Base-by-base conservation (phyloP, 192 early-diverging fungal species). In the Kappamyces sp. region DNA sequence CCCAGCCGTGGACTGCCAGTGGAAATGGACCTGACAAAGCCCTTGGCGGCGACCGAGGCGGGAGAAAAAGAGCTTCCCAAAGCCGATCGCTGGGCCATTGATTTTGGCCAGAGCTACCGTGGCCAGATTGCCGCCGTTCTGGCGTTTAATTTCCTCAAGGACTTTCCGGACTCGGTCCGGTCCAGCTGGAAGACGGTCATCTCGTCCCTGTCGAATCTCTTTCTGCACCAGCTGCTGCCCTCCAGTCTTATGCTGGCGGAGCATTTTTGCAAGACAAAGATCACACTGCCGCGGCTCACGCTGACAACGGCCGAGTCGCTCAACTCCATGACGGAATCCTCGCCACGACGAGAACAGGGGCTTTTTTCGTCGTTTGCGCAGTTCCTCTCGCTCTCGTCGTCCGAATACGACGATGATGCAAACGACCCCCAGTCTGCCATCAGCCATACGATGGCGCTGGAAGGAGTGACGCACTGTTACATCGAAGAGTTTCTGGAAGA, bases 51-150 rank as follows among this genome's bases (percentile, higher is more conserved):
- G 15, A 49, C 11, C 6, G 22, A 47, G 15, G 9, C 35, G 8
- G 15, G 3, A 22, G 35, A 8, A 55, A 63, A 45, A 2, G 15
- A 39, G 40, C 30, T 43, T 40, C 33, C 48, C n/a, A 66, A 42
- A 12, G 64, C 73, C 9, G 77, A 83, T 68, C 68, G 62, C 2
- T 80, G 77, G 42, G 77, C 86, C 0, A 80, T 94, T 15, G 88
- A 92, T 39, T 88, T 99, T 79, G 94, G 94, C 52, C 74, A 83
- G 38, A 90, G 88, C 60, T 89, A 88, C 60, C 84, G 86, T 42
- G 88, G 86, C n/a, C 93, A 97, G 71, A 72, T 94, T 48, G 91
- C 91, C 3, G 78, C 90, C 42, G 87, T 94, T 4, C 75, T 94
- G n/a, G 75, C 91, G 57, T 90, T 96, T 70, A 85, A 80, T 31